Conservation (phyloP, 257 asterid genomes). For the Mitragyna speciosa region DNA sequence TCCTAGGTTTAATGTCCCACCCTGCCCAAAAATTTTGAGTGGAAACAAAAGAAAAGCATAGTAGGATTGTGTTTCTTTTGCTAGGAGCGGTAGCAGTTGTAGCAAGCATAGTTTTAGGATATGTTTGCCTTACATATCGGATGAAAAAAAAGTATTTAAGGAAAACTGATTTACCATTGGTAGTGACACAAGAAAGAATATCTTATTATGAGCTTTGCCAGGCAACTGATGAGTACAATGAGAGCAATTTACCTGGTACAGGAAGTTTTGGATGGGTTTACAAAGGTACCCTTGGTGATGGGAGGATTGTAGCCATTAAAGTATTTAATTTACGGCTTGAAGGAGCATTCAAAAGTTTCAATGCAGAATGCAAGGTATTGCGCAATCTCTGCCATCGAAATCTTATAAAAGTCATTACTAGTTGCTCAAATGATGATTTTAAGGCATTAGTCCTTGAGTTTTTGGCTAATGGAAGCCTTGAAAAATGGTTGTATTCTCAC, state of each 20-base stretch:
- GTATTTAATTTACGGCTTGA: background rate
- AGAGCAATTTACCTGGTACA: slow-evolving; percentile 7
- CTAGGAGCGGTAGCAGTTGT: background rate
- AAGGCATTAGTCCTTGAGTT: background rate
- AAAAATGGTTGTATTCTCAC: background rate
- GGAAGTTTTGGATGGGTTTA: slow-evolving; percentile 14
- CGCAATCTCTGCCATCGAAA: background rate
- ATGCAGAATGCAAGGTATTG: background rate
- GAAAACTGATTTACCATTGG: background rate
- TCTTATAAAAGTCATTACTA: background rate
- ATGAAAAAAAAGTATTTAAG: too few species aligned
- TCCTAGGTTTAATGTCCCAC: background rate
- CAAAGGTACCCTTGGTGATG: slow-evolving; percentile 7
- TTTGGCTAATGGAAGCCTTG: background rate
- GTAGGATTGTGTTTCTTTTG: background rate
- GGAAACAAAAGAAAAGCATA: background rate
- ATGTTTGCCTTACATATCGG: background rate
- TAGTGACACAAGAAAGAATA: background rate
- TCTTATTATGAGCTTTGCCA: slow-evolving; percentile 6
- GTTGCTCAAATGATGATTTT: background rate
- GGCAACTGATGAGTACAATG: slow-evolving; percentile 8
- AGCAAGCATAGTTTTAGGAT: too few species aligned
- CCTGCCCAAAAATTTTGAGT: background rate
- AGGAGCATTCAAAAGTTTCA: background rate
- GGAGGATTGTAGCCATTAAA: slow-evolving; percentile 13